phyloP scores from a whole-genome alignment of 2,329 filamentous ascomycete species.

The Cytospora piceicola region DNA sequence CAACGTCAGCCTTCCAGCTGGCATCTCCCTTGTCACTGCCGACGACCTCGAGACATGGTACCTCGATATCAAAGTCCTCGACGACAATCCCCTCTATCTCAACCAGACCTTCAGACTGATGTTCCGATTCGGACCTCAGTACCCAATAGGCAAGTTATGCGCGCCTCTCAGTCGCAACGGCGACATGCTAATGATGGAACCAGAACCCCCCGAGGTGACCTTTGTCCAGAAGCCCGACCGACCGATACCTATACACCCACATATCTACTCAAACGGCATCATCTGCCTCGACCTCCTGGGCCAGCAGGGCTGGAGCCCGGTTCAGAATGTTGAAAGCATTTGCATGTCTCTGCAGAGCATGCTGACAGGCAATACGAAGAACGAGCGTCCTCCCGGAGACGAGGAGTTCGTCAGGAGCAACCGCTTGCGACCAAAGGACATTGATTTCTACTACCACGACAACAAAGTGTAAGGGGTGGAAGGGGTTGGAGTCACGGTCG shows the following conservation, averaged over 20 bases:
- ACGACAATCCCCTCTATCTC: conserved; percentile 85
- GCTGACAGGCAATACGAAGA: conserved; percentile 91
- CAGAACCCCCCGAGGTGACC: conserved; percentile 93
- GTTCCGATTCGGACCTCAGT: conserved; percentile 81
- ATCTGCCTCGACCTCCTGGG: conserved; percentile 96
- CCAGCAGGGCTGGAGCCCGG: conserved; percentile 87
- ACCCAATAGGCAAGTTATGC: conserved; percentile 76
- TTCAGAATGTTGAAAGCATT: conserved; percentile 95
- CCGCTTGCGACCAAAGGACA: conserved; percentile 78
- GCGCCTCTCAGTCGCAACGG: background rate
- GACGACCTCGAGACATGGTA: conserved; percentile 89
- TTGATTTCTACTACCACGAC: conserved; percentile 94
- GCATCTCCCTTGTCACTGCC: conserved; percentile 78
- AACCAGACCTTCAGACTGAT: conserved; percentile 81
- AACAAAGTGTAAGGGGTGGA: conserved; percentile 63
- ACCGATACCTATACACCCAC: conserved; percentile 89
- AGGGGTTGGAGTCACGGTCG: background rate
- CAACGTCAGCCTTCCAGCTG: conserved; percentile 61
- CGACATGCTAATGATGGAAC: conserved; percentile 10
- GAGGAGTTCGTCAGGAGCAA: conserved; percentile 86
- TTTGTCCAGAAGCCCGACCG: conserved; percentile 71
- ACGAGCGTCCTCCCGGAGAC: conserved; percentile 88
- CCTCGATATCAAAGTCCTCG: conserved; percentile 89
- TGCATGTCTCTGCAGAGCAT: conserved; percentile 98
- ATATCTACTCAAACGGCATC: conserved; percentile 98